Percentiles rank a stretch among this genome's conserved stretches.
Evolutionary conservation across 140 eudicot species (phyloP).

Genomic region (Eryngium alpinum): DNA sequence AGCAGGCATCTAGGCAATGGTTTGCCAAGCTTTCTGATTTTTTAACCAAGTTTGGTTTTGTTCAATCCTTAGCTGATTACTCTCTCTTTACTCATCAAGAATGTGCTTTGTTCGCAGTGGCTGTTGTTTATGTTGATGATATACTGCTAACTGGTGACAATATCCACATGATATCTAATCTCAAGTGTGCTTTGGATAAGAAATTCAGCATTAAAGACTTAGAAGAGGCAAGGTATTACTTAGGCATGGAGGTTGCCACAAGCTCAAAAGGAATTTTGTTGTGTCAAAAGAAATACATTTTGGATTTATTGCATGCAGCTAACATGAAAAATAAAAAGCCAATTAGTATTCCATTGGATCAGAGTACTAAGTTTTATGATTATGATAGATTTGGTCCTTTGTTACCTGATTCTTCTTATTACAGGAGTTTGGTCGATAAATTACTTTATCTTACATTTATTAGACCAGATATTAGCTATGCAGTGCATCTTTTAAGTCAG

Average conservation of each 20-base stretch:
- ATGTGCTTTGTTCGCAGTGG: too few species aligned
- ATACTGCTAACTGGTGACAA: background rate
- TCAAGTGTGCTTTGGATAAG: background rate
- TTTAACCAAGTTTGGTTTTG: background rate
- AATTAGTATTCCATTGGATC: background rate
- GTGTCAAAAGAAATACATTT: background rate
- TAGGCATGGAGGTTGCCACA: background rate
- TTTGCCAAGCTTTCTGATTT: background rate
- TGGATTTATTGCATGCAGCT: background rate
- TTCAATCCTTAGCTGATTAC: background rate
- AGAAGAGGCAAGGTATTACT: background rate
- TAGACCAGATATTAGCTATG: background rate
- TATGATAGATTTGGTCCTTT: background rate
- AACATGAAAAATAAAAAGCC: background rate
- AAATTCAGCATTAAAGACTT: background rate
- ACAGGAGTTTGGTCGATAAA: background rate
- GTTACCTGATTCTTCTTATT: background rate
- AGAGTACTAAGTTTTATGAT: background rate
- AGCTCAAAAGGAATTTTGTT: background rate
- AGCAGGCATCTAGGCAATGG: too few species aligned
- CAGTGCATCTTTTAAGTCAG: background rate
- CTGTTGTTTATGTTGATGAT: background rate
- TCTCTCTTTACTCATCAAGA: background rate
- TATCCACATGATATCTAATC: accelerated
- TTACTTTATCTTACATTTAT: background rate